Conservation (phyloP, 148 eudicot species). For the Persicaria tinctoria region DNA sequence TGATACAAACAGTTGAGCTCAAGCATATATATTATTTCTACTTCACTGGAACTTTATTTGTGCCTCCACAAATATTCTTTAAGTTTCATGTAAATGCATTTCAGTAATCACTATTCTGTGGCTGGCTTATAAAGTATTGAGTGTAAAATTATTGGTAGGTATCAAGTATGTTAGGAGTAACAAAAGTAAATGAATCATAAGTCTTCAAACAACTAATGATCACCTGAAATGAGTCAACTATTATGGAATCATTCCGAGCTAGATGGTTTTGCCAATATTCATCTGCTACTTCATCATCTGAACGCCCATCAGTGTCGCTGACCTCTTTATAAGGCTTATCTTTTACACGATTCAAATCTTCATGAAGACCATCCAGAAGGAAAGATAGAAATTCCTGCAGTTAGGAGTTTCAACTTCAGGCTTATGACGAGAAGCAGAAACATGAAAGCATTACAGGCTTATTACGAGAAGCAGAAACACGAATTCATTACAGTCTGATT, state of each 20-base stretch:
- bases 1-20: background rate
- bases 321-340: slow-evolving; percentile 52
- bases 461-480: slow-evolving; percentile 1
- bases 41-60: background rate
- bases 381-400: slow-evolving; percentile 76
- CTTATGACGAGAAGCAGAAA: slow-evolving; percentile 2
- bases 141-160: background rate
- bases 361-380: slow-evolving; percentile 86
- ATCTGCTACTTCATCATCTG: slow-evolving; percentile 62
- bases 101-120: background rate
- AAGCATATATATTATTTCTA: background rate
- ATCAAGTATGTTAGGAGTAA: background rate
- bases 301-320: slow-evolving; percentile 47
- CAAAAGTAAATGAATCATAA: background rate
- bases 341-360: slow-evolving; percentile 88
- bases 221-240: slow-evolving; percentile 75
- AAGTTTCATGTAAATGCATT: background rate
- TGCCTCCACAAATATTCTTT: background rate
- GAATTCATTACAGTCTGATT: background rate
- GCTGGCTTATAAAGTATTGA: background rate
- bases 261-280: slow-evolving; percentile 74
- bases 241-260: slow-evolving; percentile 75
- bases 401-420: slow-evolving; percentile 3
- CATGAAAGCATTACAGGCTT: background rate
- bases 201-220: slow-evolving; percentile 19